These are phyloP conservation scores for Acmispon strigosus DNA, from an alignment of 306 rosid genomes.

Conservation along the genomic window DNA sequence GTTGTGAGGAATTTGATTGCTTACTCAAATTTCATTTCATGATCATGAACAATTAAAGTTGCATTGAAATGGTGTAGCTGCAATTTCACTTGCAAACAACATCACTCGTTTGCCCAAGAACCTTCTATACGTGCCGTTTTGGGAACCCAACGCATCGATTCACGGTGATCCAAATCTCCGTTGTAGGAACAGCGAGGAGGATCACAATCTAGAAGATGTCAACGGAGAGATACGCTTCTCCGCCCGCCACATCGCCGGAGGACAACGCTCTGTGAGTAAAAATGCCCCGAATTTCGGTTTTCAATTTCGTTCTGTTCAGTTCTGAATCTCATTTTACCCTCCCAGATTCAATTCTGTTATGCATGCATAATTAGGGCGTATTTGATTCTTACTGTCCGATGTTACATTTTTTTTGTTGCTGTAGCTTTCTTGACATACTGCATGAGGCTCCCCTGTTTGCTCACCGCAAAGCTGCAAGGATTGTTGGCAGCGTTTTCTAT, in stretches of 20 bases:
- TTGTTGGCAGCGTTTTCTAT: constrained; percentile 75
- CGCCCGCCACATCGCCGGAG: constrained; percentile 40
- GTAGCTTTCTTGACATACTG: constrained; percentile 83
- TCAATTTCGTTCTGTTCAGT: neutral
- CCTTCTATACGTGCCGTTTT: neutral
- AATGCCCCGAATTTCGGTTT: neutral
- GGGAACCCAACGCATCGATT: neutral
- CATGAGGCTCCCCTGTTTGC: constrained; percentile 95
- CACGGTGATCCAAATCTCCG: neutral
- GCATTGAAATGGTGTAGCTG: no score
- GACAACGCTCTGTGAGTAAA: constrained; percentile 49
- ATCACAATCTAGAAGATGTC: constrained; percentile 28
- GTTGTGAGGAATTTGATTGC: no score
- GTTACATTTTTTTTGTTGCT: neutral
- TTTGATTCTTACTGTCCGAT: no score
- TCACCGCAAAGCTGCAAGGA: constrained; percentile 76
- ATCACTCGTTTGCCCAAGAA: neutral
- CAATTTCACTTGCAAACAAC: no score
- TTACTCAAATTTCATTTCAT: no score
- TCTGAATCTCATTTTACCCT: neutral
- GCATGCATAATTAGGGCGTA: neutral
- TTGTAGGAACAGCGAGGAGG: neutral
- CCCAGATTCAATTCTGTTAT: neutral
- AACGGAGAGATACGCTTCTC: constrained; percentile 48
- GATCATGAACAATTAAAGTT: no score